Percentiles rank a stretch among this genome's conserved stretches.
These are phyloP conservation scores for Cyclotella choctawhatcheeana DNA, from an alignment of 108 stramenopile species.

Conservation along the genomic window DNA sequence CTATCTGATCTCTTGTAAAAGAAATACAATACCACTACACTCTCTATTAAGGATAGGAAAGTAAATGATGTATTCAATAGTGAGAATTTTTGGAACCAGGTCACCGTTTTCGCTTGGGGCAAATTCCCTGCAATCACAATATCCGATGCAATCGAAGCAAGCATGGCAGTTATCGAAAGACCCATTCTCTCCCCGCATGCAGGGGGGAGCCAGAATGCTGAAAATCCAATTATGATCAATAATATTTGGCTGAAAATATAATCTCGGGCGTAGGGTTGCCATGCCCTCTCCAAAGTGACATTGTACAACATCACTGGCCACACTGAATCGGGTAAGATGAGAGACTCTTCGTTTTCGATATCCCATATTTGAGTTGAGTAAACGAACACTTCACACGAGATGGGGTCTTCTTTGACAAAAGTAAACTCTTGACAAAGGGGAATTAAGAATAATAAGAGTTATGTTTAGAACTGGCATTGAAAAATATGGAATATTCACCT, in stretches of 20 bases:
- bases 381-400: conserved; percentile 12
- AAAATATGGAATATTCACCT: background rate
- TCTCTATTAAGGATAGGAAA: conserved; percentile 34
- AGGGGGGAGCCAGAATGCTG: conserved; percentile 50
- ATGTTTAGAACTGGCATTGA: background rate
- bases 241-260: conserved; percentile 35
- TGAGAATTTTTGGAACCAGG: conserved; percentile 1
- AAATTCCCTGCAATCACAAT: conserved; percentile 42
- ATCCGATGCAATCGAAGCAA: conserved; percentile 51
- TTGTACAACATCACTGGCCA: conserved; percentile 53
- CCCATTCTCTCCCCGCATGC: conserved; percentile 55
- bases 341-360: too few species aligned
- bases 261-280: conserved; percentile 52
- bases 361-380: conserved; percentile 29
- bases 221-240: conserved; percentile 42
- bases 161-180: conserved; percentile 49
- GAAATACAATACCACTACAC: conserved; percentile 41
- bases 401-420: conserved; percentile 21
- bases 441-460: too few species aligned
- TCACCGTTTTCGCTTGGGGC: conserved; percentile 32
- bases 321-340: conserved; percentile 30
- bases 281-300: conserved; percentile 35
- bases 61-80: conserved; percentile 1
- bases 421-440: conserved; percentile 37
- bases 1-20: conserved; percentile 23